Evolutionary conservation across 768 basidiomycete species (phyloP).

Genomic region (Naganishia vishniacii): DNA sequence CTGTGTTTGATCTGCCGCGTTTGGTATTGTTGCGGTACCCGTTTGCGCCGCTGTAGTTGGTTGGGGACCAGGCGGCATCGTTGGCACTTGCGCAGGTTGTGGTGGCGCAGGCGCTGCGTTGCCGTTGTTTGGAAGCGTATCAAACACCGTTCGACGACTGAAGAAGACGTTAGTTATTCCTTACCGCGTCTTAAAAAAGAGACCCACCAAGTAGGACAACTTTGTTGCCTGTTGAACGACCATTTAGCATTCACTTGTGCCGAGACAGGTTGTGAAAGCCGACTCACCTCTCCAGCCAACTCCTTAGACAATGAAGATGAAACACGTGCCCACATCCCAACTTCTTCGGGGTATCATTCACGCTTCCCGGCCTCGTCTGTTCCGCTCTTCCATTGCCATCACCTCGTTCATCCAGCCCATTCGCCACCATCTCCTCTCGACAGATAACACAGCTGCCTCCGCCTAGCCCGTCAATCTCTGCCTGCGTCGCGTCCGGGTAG

Average conservation of each 20-base stretch:
- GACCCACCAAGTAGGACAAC: slow-evolving; percentile 92
- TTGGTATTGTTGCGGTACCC: neutral
- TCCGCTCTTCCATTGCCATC: slow-evolving; percentile 14
- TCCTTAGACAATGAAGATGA: slow-evolving; percentile 93
- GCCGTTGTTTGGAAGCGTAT: neutral
- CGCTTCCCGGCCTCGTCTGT: slow-evolving; percentile 57
- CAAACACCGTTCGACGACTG: slow-evolving; percentile 15
- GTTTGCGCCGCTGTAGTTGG: slow-evolving; percentile 28
- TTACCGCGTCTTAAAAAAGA: slow-evolving; percentile 54
- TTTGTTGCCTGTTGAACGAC: slow-evolving; percentile 96
- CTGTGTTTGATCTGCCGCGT: slow-evolving; percentile 29
- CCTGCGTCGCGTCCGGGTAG: slow-evolving; percentile 85
- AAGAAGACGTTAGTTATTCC: slow-evolving; percentile 40
- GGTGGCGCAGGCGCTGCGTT: neutral
- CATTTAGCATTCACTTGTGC: no score
- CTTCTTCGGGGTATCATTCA: slow-evolving; percentile 94
- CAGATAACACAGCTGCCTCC: slow-evolving; percentile 97
- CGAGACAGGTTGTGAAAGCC: slow-evolving; percentile 18
- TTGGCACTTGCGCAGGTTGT: slow-evolving; percentile 3
- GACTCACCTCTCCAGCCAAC: slow-evolving; percentile 69
- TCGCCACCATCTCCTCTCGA: slow-evolving; percentile 78
- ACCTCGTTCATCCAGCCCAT: slow-evolving; percentile 13
- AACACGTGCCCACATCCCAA: slow-evolving; percentile 95
- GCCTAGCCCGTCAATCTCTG: slow-evolving; percentile 71
- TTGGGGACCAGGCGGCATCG: slow-evolving; percentile 22